Evolutionary conservation across 2,329 filamentous ascomycete species (phyloP).

Genomic region (Zelopaecilomyces penicillatus): DNA sequence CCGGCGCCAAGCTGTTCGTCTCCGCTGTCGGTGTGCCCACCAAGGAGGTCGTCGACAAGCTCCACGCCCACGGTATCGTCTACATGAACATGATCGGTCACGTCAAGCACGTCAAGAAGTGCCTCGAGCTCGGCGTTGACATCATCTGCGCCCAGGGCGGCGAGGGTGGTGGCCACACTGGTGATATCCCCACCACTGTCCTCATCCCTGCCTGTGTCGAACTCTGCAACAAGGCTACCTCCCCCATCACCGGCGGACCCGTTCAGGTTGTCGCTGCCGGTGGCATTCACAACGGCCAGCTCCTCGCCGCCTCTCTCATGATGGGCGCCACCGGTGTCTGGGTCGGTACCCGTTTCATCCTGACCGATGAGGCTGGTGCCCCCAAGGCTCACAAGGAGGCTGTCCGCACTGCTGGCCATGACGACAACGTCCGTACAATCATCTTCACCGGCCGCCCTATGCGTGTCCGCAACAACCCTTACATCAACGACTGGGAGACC

Average conservation of each 20-base stretch:
- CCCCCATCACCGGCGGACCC: conserved; percentile 74
- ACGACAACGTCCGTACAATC: conserved; percentile 93
- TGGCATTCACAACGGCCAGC: conserved; percentile 87
- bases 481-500: conserved; percentile 93
- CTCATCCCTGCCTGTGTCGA: conserved; percentile 90
- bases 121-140: conserved; percentile 82
- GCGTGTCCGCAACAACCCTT: conserved; percentile 85
- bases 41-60: conserved; percentile 76
- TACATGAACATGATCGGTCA: conserved; percentile 99
- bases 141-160: conserved; percentile 98
- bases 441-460: conserved; percentile 97
- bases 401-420: conserved; percentile 81
- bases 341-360: conserved; percentile 94
- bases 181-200: conserved; percentile 83
- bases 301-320: conserved; percentile 82
- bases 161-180: conserved; percentile 94
- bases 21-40: conserved; percentile 93
- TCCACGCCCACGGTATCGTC: conserved; percentile 79
- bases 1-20: conserved; percentile 86
- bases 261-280: conserved; percentile 92
- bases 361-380: conserved; percentile 89
- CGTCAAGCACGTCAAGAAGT: conserved; percentile 98
- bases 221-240: conserved; percentile 70
- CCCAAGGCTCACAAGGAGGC: conserved; percentile 92
- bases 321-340: conserved; percentile 89